Conservation (phyloP, 1,284 basidiomycete genomes). For the Hypsizygus ulmarius region DNA sequence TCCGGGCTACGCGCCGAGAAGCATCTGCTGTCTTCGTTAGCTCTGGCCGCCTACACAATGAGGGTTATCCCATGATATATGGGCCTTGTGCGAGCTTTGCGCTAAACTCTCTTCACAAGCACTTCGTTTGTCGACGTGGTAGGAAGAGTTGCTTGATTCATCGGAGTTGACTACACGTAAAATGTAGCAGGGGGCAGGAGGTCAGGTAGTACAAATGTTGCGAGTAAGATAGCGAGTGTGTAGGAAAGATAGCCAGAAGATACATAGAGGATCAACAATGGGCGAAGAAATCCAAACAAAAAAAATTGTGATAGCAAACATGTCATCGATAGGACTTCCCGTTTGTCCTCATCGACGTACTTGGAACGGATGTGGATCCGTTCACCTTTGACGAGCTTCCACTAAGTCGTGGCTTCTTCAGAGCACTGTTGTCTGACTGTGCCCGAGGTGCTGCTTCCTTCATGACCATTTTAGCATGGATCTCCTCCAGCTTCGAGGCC, state of each 20-base stretch:
- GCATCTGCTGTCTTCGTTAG: not conserved
- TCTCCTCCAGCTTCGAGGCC: conserved; percentile 87
- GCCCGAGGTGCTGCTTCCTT: conserved; percentile 64
- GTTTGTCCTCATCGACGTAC: conserved; percentile 42
- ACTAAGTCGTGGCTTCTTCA: conserved; percentile 55
- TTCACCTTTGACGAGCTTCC: conserved; percentile 49
- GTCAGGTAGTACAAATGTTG: conserved; percentile 16
- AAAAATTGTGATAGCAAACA: not conserved
- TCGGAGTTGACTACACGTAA: not conserved
- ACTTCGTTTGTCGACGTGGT: not conserved
- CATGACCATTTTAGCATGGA: conserved; percentile 91
- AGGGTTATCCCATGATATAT: too few relatives aligned
- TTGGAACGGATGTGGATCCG: conserved; percentile 36
- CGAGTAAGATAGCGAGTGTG: conserved; percentile 22
- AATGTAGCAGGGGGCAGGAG: conserved; percentile 1
- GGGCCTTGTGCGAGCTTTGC: not conserved
- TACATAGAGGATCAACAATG: conserved; percentile 18
- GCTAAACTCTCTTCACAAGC: conserved; percentile 1
- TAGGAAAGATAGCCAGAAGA: conserved; percentile 15
- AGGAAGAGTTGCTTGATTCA: not conserved
- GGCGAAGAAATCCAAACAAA: conserved; percentile 10
- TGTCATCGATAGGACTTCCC: conserved; percentile 51
- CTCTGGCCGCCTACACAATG: not conserved
- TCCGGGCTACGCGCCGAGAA: conserved; percentile 1
- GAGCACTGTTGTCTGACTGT: conserved; percentile 38